phyloP scores from a whole-genome alignment of 805 yeast species.

The Metschnikowia dekortorum region DNA sequence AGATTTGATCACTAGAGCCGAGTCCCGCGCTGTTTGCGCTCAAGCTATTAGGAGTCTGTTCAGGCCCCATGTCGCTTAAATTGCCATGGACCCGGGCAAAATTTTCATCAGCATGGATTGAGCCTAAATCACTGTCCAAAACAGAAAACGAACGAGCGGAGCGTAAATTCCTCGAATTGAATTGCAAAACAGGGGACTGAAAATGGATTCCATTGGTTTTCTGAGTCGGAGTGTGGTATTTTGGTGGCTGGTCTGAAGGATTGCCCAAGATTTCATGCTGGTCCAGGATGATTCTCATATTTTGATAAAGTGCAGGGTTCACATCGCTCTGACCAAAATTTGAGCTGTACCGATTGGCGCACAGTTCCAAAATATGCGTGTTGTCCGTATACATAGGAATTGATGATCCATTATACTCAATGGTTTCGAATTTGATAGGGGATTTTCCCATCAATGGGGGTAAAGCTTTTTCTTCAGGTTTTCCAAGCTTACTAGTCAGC shows the following conservation, averaged over 20 bases:
- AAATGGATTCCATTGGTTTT: not conserved
- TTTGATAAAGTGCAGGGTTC: not conserved
- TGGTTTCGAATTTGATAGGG: not conserved
- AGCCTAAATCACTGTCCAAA: not conserved
- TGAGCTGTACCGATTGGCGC: not conserved
- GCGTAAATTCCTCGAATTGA: not conserved
- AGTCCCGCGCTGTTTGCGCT: not conserved
- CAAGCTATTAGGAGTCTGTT: not conserved
- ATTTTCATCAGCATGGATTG: not conserved
- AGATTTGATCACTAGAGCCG: not conserved
- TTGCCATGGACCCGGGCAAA: not conserved
- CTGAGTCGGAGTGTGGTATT: not conserved
- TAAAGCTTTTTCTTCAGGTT: not conserved
- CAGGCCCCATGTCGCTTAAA: not conserved
- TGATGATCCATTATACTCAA: not conserved
- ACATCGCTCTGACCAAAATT: not conserved
- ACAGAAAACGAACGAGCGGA: not conserved
- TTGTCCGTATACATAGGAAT: not conserved
- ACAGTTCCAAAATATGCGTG: not conserved
- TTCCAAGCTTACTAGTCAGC: not conserved
- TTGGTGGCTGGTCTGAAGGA: not conserved
- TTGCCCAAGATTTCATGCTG: not conserved
- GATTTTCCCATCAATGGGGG: not conserved
- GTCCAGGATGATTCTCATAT: not conserved
- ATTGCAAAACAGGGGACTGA: not conserved